Evolutionary conservation across 2,329 filamentous ascomycete species (phyloP), one percentile per base, ranked within the genome.

Genomic region (Phialophora expanda): DNA sequence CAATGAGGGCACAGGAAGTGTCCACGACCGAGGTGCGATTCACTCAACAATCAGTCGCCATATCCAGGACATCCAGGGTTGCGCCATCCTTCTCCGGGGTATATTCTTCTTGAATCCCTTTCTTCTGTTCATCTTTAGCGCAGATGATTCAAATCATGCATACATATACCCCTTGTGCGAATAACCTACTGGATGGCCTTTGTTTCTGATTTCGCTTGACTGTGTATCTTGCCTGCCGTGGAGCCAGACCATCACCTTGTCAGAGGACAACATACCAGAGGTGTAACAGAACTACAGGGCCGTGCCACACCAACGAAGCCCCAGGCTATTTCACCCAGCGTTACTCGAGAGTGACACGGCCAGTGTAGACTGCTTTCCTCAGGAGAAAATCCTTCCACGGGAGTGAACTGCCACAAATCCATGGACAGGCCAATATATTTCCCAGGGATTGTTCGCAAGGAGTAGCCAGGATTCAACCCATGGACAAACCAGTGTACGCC

Each of bases 21-120:
- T 57, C 64, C 17, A 38, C 70, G 68, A 64, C 64, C 58, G 41
- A 66, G 22, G 56, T 70, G 46, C 64, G 68, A 30, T 64, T 65
- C 63, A 56, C 66, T 8, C 38, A 58, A 12, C 30, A 38, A 30
- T 9, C 54, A 11, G 53, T 55, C 28, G 53, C 57, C 60, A 46
- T 63, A 50, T 59, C 67, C 51, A 66, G 62, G 56, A 61, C 34
- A 51, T 65, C 65, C 20, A 38, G 61, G 55, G 26, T 50, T 46
- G 41, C 62, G 41, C 58, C 51, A 56, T 54, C 62, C 32, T 64
- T 58, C 53, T 44, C 58, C 55, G 44, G 54, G 66, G 56, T 34
- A 28, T 66, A 68, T 61, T 44, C 63, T 54, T 55, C 57, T 26
- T 64, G 60, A 63, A 54, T 63, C 63, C 32, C 61, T 54, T 61